phyloP scores from a whole-genome alignment of 176 grass and related monocot species.

The Puccinellia tenuiflora region DNA sequence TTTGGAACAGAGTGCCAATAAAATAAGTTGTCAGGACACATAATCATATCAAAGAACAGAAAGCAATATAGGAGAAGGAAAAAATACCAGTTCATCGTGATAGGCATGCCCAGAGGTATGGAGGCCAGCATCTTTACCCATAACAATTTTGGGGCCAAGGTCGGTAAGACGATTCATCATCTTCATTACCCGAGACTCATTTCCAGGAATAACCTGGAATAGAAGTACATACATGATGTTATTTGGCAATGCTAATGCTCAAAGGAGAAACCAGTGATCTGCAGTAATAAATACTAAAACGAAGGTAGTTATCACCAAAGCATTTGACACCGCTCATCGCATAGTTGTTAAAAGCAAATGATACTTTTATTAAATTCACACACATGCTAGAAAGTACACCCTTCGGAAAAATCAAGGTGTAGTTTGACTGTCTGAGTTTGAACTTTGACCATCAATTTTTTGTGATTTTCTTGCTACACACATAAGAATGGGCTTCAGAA shows the following conservation, averaged over 20 bases:
- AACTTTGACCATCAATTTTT: background rate
- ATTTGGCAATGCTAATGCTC: conserved; percentile 18
- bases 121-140: conserved; percentile 92
- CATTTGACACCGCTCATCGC: background rate
- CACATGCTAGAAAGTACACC: background rate
- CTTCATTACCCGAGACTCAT: conserved; percentile 95
- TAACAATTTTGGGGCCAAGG: conserved; percentile 83
- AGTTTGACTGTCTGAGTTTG: background rate
- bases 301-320: background rate
- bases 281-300: background rate
- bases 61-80: background rate
- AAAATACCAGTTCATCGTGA: conserved; percentile 77
- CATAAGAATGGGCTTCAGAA: background rate
- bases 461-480: background rate
- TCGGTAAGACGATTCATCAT: conserved; percentile 95
- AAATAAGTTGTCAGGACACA: background rate
- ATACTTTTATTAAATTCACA: background rate
- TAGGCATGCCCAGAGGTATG: conserved; percentile 97
- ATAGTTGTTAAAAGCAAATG: background rate
- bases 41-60: conserved; percentile 18
- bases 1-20: background rate
- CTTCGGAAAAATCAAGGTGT: background rate
- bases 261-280: background rate
- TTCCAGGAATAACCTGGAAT: conserved; percentile 93
- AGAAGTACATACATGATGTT: conserved; percentile 7